Evolutionary conservation across 495 filamentous ascomycete species (phyloP).

Genomic region (Clohesyomyces aquaticus): DNA sequence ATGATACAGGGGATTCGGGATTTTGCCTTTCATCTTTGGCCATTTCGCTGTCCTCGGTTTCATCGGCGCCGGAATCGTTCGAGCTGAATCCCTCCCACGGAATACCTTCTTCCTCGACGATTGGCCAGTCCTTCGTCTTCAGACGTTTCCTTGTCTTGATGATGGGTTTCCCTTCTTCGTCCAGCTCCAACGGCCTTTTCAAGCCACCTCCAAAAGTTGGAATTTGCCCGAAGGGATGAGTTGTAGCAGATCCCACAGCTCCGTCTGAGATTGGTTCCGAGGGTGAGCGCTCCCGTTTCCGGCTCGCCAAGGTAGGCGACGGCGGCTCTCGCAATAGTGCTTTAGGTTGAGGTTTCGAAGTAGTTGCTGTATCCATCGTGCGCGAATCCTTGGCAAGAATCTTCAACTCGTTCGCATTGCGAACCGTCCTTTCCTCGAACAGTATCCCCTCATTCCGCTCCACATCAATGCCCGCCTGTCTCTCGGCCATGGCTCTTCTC

Average conservation of each 20-base stretch:
- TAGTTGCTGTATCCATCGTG: no score
- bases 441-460: slow-evolving; percentile 54
- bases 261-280: background rate
- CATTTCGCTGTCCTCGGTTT: no score
- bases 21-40: no score
- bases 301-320: no score
- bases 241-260: slow-evolving; percentile 38
- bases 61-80: slow-evolving; percentile 23
- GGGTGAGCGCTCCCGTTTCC: slow-evolving; percentile 16
- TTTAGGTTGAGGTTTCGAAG: background rate
- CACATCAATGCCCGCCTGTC: slow-evolving; percentile 60
- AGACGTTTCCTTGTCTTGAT: slow-evolving; percentile 64
- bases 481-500: slow-evolving; percentile 61
- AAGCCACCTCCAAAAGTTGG: slow-evolving; percentile 70
- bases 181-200: slow-evolving; percentile 81
- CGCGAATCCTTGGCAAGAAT: slow-evolving; percentile 45
- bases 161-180: slow-evolving; percentile 75
- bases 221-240: background rate
- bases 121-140: slow-evolving; percentile 30
- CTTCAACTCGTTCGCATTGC: slow-evolving; percentile 43
- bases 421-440: slow-evolving; percentile 46
- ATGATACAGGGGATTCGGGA: background rate
- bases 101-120: slow-evolving; percentile 47
- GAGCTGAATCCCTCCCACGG: slow-evolving; percentile 65
- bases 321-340: no score